Evolutionary conservation across 1,284 basidiomycete genomes (phyloP), one percentile per base, ranked within the genome.

Genomic region (Veloboletus limbatus): DNA sequence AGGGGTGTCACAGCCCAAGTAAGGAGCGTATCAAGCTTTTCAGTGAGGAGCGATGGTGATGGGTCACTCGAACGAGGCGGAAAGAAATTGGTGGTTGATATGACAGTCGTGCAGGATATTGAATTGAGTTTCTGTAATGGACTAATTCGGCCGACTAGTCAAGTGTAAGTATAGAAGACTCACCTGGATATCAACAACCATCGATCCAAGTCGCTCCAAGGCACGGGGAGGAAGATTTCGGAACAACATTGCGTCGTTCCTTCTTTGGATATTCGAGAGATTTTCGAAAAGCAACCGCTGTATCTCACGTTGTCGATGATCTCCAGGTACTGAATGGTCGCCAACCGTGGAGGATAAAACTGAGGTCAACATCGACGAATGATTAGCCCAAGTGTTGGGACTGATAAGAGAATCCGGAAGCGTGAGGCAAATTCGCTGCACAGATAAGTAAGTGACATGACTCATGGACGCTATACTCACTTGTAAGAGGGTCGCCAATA

Each of bases 1-100:
- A 89, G 74, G 7, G 85, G 78, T 0, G 90, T 90, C 45, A 93
- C 85, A 51, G 85, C 82, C 93, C 92, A 96, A 1, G 88, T 89
- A 21, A 96, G 76, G 3, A 95, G 76, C 45, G 86, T 81, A 55
- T 88, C 83, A 17, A 94, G 74, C 62, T 93, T 92, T 47, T 76
- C 75, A n/a, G 72, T 65, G 54, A 89, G 85, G 13, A 62, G 65
- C 3, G 66, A 66, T 21, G 68, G 70, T 55, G 73, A 74, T 22
- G 62, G 53, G 46, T 68, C 71, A 51, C 67, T 67, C 37, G 72
- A 51, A 25, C 66, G 49, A 3, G 54, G 51, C 13, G 58, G 67
- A 58, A 93, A 92, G 67, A 85, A 91, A 0, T 69, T 53, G 26
- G 86, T 69, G 13, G 73, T 70, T 22, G 73, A 65, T 60, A 94